A percentile compares a stretch with the other conserved stretches of the same genome.
These are phyloP conservation scores for Camellia japonica DNA, from an alignment of 148 eudicot species.

Conservation along the genomic window DNA sequence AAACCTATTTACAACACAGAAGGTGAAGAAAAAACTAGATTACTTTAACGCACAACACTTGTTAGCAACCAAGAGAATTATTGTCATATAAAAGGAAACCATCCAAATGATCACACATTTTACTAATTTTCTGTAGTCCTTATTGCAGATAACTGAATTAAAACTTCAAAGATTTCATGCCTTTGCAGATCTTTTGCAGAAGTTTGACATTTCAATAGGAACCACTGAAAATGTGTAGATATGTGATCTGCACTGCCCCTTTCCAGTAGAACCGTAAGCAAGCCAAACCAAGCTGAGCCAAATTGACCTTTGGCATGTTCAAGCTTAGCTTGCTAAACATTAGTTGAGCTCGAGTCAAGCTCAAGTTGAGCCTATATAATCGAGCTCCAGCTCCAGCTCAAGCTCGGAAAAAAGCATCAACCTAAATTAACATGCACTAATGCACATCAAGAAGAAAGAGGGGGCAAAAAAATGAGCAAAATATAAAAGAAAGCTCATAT, in stretches of 20 bases:
- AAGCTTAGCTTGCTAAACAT: no score
- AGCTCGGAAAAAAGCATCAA: no score
- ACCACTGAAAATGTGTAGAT: not conserved
- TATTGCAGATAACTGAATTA: not conserved
- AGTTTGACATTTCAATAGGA: not conserved
- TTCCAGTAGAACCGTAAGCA: no score
- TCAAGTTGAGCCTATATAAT: no score
- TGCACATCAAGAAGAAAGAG: no score
- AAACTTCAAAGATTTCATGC: not conserved
- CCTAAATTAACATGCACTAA: no score
- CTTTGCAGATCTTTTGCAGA: not conserved
- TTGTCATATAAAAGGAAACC: not conserved
- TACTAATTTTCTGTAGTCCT: not conserved
- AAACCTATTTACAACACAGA: conserved; percentile 51
- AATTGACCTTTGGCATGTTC: no score
- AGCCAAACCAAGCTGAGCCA: no score
- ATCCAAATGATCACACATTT: not conserved
- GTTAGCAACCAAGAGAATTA: not conserved
- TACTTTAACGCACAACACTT: not conserved
- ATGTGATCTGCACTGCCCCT: not conserved
- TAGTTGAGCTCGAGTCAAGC: no score
- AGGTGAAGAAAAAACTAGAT: conserved; percentile 1
- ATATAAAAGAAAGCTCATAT: no score
- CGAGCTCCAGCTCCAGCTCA: no score
- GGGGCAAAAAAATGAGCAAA: no score